Percentiles rank a stretch among this genome's conserved stretches.
Evolutionary conservation across 768 basidiomycete species (phyloP).

Genomic region (Auriculariales sp.): DNA sequence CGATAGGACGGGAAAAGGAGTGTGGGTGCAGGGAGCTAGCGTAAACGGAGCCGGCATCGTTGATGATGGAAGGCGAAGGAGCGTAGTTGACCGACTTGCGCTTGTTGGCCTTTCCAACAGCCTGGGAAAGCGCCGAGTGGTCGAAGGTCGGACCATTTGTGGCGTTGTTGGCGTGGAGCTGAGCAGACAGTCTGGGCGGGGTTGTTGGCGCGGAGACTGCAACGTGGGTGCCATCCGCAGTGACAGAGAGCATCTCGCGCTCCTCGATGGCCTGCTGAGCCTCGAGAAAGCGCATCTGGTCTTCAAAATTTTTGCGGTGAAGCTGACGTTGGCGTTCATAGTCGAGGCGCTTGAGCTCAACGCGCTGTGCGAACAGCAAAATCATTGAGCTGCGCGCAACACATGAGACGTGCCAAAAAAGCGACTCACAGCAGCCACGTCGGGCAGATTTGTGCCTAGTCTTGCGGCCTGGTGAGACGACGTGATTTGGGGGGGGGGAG

Average conservation of each 20-base stretch:
- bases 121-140: conserved; percentile 44
- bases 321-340: conserved; percentile 80
- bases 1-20: conserved; percentile 38
- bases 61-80: conserved; percentile 41
- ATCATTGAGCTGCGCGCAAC: conserved; percentile 5
- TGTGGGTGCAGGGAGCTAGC: conserved; percentile 27
- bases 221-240: conserved; percentile 42
- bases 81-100: conserved; percentile 81
- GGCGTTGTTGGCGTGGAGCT: conserved; percentile 37
- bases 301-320: conserved; percentile 86
- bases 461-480: conserved; percentile 49
- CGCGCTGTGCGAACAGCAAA: conserved; percentile 39
- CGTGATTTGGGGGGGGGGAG: conserved; percentile 9
- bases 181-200: conserved; percentile 63
- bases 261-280: conserved; percentile 81
- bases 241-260: conserved; percentile 54
- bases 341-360: conserved; percentile 76
- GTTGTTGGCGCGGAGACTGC: conserved; percentile 85
- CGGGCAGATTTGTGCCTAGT: conserved; percentile 74
- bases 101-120: conserved; percentile 59
- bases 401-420: conserved; percentile 2
- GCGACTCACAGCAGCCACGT: conserved; percentile 64
- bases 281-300: conserved; percentile 90
- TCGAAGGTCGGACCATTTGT: conserved; percentile 27
- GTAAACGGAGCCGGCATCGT: conserved; percentile 38